Conservation (phyloP, 345 rosid genomes). For the Schrenkiella parvula region DNA sequence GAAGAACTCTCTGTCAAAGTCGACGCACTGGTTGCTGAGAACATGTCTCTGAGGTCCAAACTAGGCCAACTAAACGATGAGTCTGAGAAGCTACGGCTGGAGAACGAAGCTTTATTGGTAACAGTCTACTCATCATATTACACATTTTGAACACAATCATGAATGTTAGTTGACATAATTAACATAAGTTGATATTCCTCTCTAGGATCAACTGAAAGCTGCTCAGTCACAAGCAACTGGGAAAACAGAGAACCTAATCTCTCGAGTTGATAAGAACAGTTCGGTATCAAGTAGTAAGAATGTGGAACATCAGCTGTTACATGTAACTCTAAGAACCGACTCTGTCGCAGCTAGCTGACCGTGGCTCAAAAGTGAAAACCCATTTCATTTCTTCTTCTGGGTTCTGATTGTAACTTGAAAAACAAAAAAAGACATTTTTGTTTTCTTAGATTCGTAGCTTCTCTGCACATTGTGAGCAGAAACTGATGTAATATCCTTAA, state of each 20-base stretch:
- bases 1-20: constrained; percentile 77
- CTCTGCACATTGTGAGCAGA: constrained; percentile 20
- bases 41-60: constrained; percentile 62
- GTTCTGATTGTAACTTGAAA: constrained; percentile 10
- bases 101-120: constrained; percentile 66
- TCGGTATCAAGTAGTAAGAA: constrained; percentile 11
- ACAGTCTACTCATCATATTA: background rate
- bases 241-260: constrained; percentile 31
- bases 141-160: background rate
- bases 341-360: constrained; percentile 26
- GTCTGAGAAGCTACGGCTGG: constrained; percentile 66
- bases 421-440: background rate
- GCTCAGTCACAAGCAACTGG: constrained; percentile 20
- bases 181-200: background rate
- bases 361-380: background rate
- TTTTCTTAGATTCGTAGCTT: constrained; percentile 14
- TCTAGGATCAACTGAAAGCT: constrained; percentile 18
- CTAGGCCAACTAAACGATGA: constrained; percentile 49
- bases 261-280: constrained; percentile 32
- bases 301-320: constrained; percentile 23
- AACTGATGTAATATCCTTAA: constrained; percentile 10
- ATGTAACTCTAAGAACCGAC: constrained; percentile 17
- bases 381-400: background rate
- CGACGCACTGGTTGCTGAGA: constrained; percentile 60
- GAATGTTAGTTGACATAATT: background rate